Base-by-base conservation (phyloP, 2,329 filamentous ascomycete species). In the Botrytis galanthina region DNA sequence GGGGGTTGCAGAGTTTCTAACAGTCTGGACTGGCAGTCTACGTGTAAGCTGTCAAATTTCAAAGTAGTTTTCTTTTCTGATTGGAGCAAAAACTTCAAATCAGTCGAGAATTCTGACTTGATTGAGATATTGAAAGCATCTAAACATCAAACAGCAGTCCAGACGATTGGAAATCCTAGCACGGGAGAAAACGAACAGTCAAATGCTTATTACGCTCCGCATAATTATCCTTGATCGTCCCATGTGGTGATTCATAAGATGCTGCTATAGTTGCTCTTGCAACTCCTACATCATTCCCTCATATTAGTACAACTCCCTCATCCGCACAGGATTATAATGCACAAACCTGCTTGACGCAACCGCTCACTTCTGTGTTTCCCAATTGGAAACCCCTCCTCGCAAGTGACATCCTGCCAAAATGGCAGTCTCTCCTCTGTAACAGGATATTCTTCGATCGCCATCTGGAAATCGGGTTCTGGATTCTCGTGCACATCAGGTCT, bases 251-350 rank as follows among this genome's bases (percentile, higher is more conserved):
- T 71, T 84, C 80, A 10, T 78, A 74, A 14, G 83, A 82, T 3
- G 83, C 80, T 29, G 84, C 84, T 66, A 83, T 73, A 69, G 83
- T 85, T 37, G 81, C 84, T 71, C 84, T 81, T 4, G 84, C 81
- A 44, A 81, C 83, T 63, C 84, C 84, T 76, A 61, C 39, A 37
- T 39, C 59, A 48, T 16, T 32, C 26, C 22, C 26, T 71, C 20
- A 14, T 22, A 48, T 71, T 10, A 64, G 54, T 29, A 71, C 26
- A 37, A 35, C 3, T 22, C 29, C 18, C 26, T 14, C 20, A 48
- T 4, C 6, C 20, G 12, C 39, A 32, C 29, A 37, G 20, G 16
- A 29, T 18, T 20, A 10, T 1, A 48, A 18, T 37, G 3, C 22
- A 48, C 63, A 16, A 32, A 66, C 63, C 63, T 44, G 44, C 44